Conservation (phyloP, 2,329 filamentous ascomycete genomes). For the Colletotrichum simmondsii region DNA sequence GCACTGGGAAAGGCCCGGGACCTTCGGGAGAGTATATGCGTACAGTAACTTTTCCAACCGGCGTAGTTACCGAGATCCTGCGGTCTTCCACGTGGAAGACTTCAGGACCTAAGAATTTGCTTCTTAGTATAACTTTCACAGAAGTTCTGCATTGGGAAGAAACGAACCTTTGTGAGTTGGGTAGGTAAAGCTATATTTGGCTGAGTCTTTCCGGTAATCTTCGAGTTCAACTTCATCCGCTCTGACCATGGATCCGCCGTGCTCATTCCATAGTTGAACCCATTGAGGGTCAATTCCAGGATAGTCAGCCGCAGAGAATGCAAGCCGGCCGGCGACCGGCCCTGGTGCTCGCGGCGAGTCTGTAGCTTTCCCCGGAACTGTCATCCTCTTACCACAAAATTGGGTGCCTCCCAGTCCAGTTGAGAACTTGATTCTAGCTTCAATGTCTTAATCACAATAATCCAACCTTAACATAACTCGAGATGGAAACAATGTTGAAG, state of each 20-base stretch:
- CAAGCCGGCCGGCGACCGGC: background rate
- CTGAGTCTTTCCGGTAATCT: slow-evolving; percentile 39
- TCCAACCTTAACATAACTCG: no score
- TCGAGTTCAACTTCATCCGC: slow-evolving; percentile 43
- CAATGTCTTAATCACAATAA: no score
- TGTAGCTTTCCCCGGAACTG: background rate
- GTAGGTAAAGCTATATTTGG: slow-evolving; percentile 43
- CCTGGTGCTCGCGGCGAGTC: background rate
- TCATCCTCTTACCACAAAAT: background rate
- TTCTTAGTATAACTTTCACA: rapidly evolving
- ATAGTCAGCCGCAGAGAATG: slow-evolving; percentile 27
- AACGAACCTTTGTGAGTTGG: slow-evolving; percentile 39
- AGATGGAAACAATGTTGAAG: background rate
- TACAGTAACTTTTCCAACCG: slow-evolving; percentile 38
- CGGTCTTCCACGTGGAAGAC: slow-evolving; percentile 22
- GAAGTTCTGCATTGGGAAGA: rapidly evolving
- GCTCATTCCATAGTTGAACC: slow-evolving; percentile 40
- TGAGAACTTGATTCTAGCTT: no score
- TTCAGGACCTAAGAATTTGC: background rate
- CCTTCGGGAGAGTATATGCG: slow-evolving; percentile 42
- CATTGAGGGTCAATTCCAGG: slow-evolving; percentile 42
- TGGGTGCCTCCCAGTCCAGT: no score
- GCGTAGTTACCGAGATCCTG: slow-evolving; percentile 39
- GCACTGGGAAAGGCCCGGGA: slow-evolving; percentile 39
- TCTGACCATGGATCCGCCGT: slow-evolving; percentile 40